These are phyloP conservation scores for Escallonia herrerae DNA, from an alignment of 129 eudicot genomes.

Conservation along the genomic window DNA sequence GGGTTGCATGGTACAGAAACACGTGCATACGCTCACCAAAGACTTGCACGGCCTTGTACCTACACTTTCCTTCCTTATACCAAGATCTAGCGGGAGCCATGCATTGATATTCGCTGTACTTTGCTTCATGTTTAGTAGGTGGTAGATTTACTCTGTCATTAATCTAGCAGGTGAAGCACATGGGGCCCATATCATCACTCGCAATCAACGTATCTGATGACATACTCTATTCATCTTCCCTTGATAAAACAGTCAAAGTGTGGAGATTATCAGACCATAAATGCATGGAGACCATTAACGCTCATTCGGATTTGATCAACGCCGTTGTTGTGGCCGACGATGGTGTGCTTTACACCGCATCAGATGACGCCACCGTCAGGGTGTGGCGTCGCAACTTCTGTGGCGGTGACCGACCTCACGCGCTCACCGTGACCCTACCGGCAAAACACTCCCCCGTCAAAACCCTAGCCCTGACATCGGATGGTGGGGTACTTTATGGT, in stretches of 20 bases:
- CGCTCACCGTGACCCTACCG: conserved; percentile 37
- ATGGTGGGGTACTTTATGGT: conserved; percentile 33
- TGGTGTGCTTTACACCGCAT: conserved; percentile 49
- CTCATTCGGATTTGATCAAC: conserved; percentile 40
- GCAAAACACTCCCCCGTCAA: conserved; percentile 44
- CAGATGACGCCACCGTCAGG: conserved; percentile 48
- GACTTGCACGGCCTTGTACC: too few species aligned
- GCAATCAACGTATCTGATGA: conserved; percentile 42
- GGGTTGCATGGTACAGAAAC: too few species aligned
- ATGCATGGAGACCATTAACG: conserved; percentile 51
- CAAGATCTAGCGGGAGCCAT: too few species aligned
- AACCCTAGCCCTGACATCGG: conserved; percentile 27
- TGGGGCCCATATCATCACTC: conserved; percentile 43
- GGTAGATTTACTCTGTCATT: background rate
- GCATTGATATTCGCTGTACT: too few species aligned
- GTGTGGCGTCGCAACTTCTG: conserved; percentile 52
- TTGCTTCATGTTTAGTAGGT: too few species aligned
- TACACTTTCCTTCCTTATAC: too few species aligned
- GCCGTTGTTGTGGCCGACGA: conserved; percentile 34
- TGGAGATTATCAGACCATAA: conserved; percentile 46
- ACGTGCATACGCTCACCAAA: too few species aligned
- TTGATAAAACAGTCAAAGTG: conserved; percentile 45
- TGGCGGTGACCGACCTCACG: conserved; percentile 28
- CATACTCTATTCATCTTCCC: conserved; percentile 39
- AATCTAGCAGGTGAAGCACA: conserved; percentile 33